Evolutionary conservation across 2,329 filamentous ascomycete species (phyloP).

Genomic region (Microdochium nivale): DNA sequence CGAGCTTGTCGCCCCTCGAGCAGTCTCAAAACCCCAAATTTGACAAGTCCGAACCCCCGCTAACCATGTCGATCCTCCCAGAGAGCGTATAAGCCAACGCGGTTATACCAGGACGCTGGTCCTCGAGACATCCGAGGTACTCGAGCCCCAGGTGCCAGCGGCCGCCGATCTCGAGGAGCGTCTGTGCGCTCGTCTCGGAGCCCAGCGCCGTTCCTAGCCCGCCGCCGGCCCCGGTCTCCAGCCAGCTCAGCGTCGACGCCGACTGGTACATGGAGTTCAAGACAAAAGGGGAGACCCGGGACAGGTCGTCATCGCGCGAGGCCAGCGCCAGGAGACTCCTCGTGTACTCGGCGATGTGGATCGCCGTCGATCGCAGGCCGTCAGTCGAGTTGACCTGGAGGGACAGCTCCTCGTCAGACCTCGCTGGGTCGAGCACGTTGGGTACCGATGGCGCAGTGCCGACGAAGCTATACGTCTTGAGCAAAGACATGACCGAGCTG

Average conservation of each 20-base stretch:
- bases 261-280: conserved; percentile 9
- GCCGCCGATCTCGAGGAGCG: neutral
- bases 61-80: neutral
- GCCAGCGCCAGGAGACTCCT: conserved; percentile 3
- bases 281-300: conserved; percentile 8
- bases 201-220: neutral
- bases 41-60: neutral
- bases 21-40: neutral
- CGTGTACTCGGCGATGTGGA: conserved; percentile 5
- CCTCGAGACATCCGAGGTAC: neutral
- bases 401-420: conserved; percentile 4
- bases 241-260: conserved; percentile 1
- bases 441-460: neutral
- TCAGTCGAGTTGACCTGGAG: conserved; percentile 4
- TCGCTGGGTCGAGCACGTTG: neutral
- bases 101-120: neutral
- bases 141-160: neutral
- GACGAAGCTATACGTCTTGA: conserved; percentile 1
- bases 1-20: too few species aligned
- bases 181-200: neutral
- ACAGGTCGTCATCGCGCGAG: conserved; percentile 5
- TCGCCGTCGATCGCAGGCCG: conserved; percentile 3
- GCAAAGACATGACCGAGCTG: conserved; percentile 5
- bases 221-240: neutral
- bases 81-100: neutral